These are phyloP conservation scores for Kluyveromyces sp. DNA, from an alignment of 1,139 yeast genomes.

Conservation along the genomic window DNA sequence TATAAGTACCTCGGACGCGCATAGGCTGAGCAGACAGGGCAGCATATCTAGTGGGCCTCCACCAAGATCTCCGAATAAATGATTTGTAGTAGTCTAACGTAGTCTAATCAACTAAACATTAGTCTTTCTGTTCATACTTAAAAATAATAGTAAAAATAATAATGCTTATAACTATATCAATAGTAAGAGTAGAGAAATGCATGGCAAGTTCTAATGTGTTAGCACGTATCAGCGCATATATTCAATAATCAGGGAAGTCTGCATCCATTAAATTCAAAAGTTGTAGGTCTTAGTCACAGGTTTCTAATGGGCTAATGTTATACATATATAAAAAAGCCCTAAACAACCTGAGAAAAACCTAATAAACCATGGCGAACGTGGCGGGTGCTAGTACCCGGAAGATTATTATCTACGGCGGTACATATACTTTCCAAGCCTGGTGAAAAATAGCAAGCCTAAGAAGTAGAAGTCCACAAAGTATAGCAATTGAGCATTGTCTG, in stretches of 20 bases:
- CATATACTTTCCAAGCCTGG: constrained; percentile 56
- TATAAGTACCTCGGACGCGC: constrained; percentile 16
- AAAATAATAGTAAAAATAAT: too few species aligned
- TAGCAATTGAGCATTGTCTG: constrained; percentile 22
- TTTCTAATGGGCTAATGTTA: too few species aligned
- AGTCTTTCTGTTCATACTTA: too few species aligned
- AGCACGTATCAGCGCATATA: too few species aligned
- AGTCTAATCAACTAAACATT: too few species aligned
- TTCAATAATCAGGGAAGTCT: not conserved
- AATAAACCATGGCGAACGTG: not conserved
- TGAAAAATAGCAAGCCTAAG: constrained; percentile 61
- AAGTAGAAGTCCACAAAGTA: constrained; percentile 44
- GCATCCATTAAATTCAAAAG: not conserved
- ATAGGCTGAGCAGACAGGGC: constrained; percentile 22
- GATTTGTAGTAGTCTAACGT: not conserved
- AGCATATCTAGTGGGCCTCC: constrained; percentile 32
- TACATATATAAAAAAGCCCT: too few species aligned
- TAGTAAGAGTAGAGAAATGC: too few species aligned
- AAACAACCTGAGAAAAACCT: not conserved
- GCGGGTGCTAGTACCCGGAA: not conserved
- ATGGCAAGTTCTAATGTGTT: too few species aligned
- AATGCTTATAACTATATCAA: too few species aligned
- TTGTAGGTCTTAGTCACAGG: not conserved
- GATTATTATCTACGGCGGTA: constrained; percentile 16
- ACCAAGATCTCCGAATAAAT: constrained; percentile 28